These are phyloP conservation scores for Hordeum pubiflorum DNA, from an alignment of 202 grass and related monocot species.

Conservation along the genomic window DNA sequence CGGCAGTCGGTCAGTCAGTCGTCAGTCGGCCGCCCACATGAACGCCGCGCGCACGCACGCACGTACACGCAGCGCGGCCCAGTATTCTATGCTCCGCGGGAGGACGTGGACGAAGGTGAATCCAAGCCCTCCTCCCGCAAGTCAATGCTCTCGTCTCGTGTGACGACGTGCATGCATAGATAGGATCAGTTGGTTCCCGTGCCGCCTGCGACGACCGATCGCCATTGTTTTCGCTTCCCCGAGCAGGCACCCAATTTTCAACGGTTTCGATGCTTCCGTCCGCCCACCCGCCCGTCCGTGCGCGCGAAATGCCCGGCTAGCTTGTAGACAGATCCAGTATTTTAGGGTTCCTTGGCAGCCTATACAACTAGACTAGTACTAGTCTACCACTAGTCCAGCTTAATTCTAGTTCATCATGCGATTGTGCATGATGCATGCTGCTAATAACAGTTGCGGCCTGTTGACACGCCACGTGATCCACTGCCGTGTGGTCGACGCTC, in stretches of 20 bases:
- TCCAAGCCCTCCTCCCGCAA: neutral
- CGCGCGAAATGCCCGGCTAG: neutral
- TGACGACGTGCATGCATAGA: neutral
- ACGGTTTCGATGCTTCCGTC: slow-evolving; percentile 22
- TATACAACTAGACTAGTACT: no score
- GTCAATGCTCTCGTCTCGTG: slow-evolving; percentile 25
- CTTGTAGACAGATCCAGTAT: slow-evolving; percentile 16
- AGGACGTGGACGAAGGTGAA: neutral
- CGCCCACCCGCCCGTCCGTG: neutral
- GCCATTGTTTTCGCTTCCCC: neutral
- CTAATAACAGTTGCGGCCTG: neutral
- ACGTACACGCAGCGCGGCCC: slow-evolving; percentile 21
- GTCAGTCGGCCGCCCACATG: neutral
- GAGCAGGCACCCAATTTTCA: neutral
- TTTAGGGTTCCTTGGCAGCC: neutral
- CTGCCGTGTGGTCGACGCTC: neutral
- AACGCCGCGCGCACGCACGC: neutral
- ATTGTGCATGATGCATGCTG: neutral
- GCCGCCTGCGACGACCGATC: neutral
- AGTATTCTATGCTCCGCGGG: slow-evolving; percentile 23
- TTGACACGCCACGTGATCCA: neutral
- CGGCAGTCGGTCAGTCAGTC: slow-evolving; percentile 10
- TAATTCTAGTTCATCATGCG: no score
- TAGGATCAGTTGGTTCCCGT: neutral
- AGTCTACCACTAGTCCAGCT: no score